Evolutionary conservation across 805 yeast genomes (phyloP).

Genomic region (Zygosaccharomyces gambellarensis): DNA sequence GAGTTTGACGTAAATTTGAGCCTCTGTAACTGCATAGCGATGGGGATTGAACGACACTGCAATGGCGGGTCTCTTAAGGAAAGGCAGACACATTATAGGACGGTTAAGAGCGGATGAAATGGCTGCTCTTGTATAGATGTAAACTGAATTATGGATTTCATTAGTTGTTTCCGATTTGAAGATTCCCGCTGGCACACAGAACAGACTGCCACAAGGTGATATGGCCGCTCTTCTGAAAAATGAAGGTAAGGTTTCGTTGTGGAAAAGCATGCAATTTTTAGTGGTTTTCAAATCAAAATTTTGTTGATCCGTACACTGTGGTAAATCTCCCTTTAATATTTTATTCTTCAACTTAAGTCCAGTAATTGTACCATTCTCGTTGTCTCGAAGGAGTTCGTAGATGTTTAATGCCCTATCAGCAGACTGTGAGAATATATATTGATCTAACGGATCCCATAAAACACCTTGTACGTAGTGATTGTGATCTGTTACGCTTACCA

Average conservation of each 20-base stretch:
- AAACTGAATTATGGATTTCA: conserved; percentile 64
- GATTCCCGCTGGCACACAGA: conserved; percentile 75
- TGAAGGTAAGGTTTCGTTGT: conserved; percentile 82
- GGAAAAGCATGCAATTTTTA: conserved; percentile 52
- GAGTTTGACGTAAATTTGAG: conserved; percentile 43
- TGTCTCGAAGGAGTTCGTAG: conserved; percentile 37
- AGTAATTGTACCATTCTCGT: conserved; percentile 9
- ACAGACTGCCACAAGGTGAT: conserved; percentile 83
- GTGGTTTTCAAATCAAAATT: conserved; percentile 19
- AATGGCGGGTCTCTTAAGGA: conserved; percentile 76
- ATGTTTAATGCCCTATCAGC: conserved; percentile 81
- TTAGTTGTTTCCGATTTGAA: conserved; percentile 35
- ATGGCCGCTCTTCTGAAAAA: conserved; percentile 83
- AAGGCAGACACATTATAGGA: conserved; percentile 78
- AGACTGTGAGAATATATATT: conserved; percentile 77
- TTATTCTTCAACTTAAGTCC: conserved; percentile 35
- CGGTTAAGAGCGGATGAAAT: conserved; percentile 42
- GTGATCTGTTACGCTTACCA: conserved; percentile 46
- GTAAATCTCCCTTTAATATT: conserved; percentile 54
- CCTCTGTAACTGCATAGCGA: conserved; percentile 37
- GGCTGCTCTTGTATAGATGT: conserved; percentile 69
- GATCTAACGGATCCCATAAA: conserved; percentile 85
- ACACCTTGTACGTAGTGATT: conserved; percentile 93
- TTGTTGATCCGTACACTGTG: conserved; percentile 27
- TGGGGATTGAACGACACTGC: conserved; percentile 76